A percentile compares a stretch with the other conserved stretches of the same genome.
phyloP scores from a whole-genome alignment of 805 yeast genomes.

The Lipomyces sp. region DNA sequence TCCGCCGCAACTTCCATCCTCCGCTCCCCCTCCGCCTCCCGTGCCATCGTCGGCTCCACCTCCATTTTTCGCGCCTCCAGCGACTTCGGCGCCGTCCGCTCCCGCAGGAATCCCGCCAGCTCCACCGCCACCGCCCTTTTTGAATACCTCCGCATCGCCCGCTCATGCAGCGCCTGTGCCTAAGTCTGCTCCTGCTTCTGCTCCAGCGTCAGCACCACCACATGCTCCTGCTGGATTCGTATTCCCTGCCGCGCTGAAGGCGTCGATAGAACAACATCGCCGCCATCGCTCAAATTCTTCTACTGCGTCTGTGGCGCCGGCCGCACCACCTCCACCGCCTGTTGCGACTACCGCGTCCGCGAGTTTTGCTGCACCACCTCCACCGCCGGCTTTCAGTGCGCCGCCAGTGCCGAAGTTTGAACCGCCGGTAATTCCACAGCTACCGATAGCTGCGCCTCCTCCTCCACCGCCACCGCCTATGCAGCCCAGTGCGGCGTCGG shows the following conservation, averaged over 20 bases:
- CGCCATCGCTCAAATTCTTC: background rate
- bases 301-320: background rate
- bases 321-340: background rate
- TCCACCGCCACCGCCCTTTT: slow-evolving; percentile 13
- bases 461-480: slow-evolving; percentile 6
- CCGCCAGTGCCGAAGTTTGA: too few relatives aligned
- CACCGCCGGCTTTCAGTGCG: background rate
- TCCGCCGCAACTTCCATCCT: slow-evolving; percentile 13
- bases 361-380: slow-evolving; percentile 1
- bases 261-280: slow-evolving; percentile 20
- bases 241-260: slow-evolving; percentile 27
- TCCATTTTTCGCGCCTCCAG: too few relatives aligned
- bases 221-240: slow-evolving; percentile 31
- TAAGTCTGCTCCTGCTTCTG: slow-evolving; percentile 28
- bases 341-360: background rate
- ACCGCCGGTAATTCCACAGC: too few relatives aligned
- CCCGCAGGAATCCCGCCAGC: background rate
- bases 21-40: slow-evolving; percentile 26
- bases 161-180: too few relatives aligned
- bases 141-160: too few relatives aligned
- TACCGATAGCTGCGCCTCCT: too few relatives aligned
- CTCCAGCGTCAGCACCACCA: slow-evolving; percentile 33
- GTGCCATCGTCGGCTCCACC: slow-evolving; percentile 32
- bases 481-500: slow-evolving; percentile 10
- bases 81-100: slow-evolving; percentile 5